Conservation (phyloP, 345 rosid genomes). For the Euphorbia peplus region DNA sequence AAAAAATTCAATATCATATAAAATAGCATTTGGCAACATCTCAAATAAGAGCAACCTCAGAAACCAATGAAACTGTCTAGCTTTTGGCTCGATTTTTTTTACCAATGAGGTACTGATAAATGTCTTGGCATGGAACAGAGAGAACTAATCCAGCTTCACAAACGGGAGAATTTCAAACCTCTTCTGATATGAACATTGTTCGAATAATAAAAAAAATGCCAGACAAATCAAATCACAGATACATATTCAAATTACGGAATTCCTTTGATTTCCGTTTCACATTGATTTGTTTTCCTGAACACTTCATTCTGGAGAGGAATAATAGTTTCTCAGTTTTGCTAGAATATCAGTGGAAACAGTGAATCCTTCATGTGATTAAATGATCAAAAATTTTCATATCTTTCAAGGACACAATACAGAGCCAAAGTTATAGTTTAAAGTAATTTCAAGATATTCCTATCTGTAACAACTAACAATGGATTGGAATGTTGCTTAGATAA, state of each 20-base stretch:
- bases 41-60: not conserved
- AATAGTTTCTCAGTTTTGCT: not conserved
- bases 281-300: too few relatives aligned
- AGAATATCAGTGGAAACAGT: not conserved
- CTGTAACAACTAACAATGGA: not conserved
- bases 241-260: too few relatives aligned
- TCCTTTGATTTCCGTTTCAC: too few relatives aligned
- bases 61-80: not conserved
- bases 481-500: not conserved
- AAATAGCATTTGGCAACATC: not conserved
- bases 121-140: too few relatives aligned
- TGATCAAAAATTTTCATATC: not conserved
- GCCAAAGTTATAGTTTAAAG: not conserved
- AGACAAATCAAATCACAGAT: too few relatives aligned
- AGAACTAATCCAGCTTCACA: too few relatives aligned
- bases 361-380: not conserved
- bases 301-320: not conserved
- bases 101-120: too few relatives aligned
- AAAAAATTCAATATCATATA: not conserved
- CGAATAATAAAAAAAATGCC: too few relatives aligned
- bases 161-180: too few relatives aligned
- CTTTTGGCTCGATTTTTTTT: not conserved
- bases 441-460: not conserved
- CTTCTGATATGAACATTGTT: too few relatives aligned
- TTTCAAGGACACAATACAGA: not conserved